Evolutionary conservation across 2,329 filamentous ascomycete species (phyloP).

Genomic region (Aspergillus versicolor): DNA sequence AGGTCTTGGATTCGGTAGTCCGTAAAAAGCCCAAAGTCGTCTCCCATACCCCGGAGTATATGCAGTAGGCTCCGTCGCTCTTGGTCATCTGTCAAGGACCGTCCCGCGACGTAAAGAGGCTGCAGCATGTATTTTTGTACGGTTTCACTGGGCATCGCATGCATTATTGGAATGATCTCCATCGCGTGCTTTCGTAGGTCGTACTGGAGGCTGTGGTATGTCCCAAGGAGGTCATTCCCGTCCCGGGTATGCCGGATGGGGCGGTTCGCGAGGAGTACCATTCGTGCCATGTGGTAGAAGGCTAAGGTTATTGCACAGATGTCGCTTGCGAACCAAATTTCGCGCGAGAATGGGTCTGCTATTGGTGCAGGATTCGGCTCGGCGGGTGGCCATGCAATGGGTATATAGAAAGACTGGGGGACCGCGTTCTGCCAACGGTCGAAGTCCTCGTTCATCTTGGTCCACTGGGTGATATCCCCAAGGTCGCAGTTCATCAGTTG

Average conservation of each 20-base stretch:
- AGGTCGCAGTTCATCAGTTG: constrained; percentile 1
- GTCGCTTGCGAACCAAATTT: constrained; percentile 19
- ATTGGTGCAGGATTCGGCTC: not conserved
- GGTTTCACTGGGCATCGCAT: constrained; percentile 9
- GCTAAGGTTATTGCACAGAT: constrained; percentile 16
- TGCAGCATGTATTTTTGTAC: constrained; percentile 18
- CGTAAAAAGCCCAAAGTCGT: constrained; percentile 11
- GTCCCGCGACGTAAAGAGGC: constrained; percentile 19
- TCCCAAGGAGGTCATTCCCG: not conserved
- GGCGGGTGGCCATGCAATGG: constrained; percentile 1
- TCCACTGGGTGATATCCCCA: not conserved
- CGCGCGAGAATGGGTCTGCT: not conserved
- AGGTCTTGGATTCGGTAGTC: constrained; percentile 9
- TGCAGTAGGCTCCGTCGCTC: not conserved
- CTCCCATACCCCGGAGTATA: constrained; percentile 1
- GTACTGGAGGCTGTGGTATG: not conserved
- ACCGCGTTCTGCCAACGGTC: constrained; percentile 1
- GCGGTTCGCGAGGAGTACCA: constrained; percentile 13
- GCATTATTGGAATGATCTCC: constrained; percentile 11
- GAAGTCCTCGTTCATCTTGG: not conserved
- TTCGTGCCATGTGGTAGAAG: constrained; percentile 22
- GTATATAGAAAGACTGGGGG: not conserved
- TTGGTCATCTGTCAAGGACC: constrained; percentile 9
- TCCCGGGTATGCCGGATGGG: not conserved
- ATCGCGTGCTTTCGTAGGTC: not conserved